Evolutionary conservation across 768 basidiomycete species (phyloP), one percentile per base, ranked within the genome.

Genomic region (Ramaria rubella): DNA sequence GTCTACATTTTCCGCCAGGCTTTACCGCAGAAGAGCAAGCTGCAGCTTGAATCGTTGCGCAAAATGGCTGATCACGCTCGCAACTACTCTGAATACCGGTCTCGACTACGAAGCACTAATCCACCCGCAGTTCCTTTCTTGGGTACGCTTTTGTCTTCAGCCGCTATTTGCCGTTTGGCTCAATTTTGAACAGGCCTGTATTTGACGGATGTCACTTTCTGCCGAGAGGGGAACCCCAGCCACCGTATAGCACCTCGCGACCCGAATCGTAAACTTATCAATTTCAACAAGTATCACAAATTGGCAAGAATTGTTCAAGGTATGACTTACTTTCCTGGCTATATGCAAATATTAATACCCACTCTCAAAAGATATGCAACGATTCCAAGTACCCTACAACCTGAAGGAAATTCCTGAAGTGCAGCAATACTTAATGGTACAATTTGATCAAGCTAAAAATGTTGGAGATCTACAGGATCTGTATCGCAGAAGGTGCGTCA

Each of bases 231-330:
- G 19, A 97, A 97, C 68, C 87, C 90, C 15, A 86, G 89, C 14
- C 77, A 86, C 63, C 81, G 95, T 61, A 80, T 83, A 15, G 90
- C 94, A 5, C 89, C 93, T 0, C 69, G 81, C 56, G 83, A 83
- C 53, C 76, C 86, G 1, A 79, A 79, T 58, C 85, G 90, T 70
- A 88, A 84, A 63, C 72, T 99, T 36, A 78, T 98, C 67, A 99
- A 99, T 71, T 94, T 96, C 66, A 95, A 94, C 70, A 95, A 96
- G 70, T 98, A 96, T 64, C 87, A 89, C 65, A 95, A 91, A 67
- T 78, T 94, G 58, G 87, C 87, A 31, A 78, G 85, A 64, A 92
- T 95, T 62, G 80, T 93, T 43, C 85, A 89, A 75, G 89, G 89
- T 81, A 61, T 64, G 71, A n/a, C 24, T n/a, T 9, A 26, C 55